Conservation (phyloP, 257 asterid species). For the Ajuga chamaepitys region DNA sequence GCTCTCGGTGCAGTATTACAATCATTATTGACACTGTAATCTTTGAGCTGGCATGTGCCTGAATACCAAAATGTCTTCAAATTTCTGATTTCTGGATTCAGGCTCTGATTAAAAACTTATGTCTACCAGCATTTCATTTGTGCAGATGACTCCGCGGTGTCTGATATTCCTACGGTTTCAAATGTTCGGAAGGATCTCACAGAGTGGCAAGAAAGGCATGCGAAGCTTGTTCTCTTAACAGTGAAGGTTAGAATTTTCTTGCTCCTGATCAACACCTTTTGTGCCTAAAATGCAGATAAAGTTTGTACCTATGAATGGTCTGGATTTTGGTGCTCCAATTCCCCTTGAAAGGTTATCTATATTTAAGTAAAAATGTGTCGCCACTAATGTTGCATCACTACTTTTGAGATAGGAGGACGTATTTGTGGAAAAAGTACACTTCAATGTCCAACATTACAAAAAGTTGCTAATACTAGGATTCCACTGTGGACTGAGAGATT, state of each 20-base stretch:
- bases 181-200: slow-evolving; percentile 91
- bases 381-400: not conserved
- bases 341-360: not conserved
- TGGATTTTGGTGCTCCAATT: not conserved
- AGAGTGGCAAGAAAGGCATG: slow-evolving; percentile 90
- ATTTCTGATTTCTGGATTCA: slow-evolving; percentile 5
- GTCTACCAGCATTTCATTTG: slow-evolving; percentile 15
- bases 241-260: slow-evolving; percentile 55
- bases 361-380: not conserved
- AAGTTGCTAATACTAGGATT: not conserved
- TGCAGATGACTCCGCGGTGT: slow-evolving; percentile 71
- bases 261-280: not conserved
- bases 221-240: slow-evolving; percentile 74
- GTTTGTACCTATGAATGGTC: not conserved
- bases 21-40: not conserved
- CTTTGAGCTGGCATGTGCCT: slow-evolving; percentile 1
- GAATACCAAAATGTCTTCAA: not conserved
- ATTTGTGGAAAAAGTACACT: not conserved
- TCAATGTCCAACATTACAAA: not conserved
- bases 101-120: slow-evolving; percentile 8
- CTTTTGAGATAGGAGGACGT: not conserved
- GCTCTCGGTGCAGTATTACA: not conserved
- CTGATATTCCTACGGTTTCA: slow-evolving; percentile 72
- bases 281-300: not conserved
- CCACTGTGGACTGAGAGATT: not conserved